These are phyloP conservation scores for barrel medic (Medicago truncatula) DNA, from an alignment of 306 rosid species.

Conservation along the genomic window MtrunA17r5.0-ANR NC_053044.1:57624001-57624500, in stretches of 20 bases:
- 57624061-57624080: background rate
- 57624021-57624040: background rate
- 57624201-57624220: conserved; percentile 1
- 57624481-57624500: no score
- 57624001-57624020: background rate
- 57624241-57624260: background rate
- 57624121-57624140: background rate
- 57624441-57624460: no score
- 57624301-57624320: background rate
- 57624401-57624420: background rate
- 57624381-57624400: background rate
- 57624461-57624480: no score
- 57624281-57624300: background rate
- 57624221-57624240: background rate
- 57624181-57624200: conserved; percentile 9
- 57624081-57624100: background rate
- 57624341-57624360: background rate
- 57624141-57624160: conserved; percentile 5
- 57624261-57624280: background rate
- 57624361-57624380: background rate
- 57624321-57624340: background rate
- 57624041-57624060: background rate
- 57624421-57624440: no score
- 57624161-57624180: conserved; percentile 1
- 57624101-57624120: background rate